These are phyloP conservation scores for Flaveria robusta DNA, from an alignment of 129 eudicot species.

Conservation along the genomic window DNA sequence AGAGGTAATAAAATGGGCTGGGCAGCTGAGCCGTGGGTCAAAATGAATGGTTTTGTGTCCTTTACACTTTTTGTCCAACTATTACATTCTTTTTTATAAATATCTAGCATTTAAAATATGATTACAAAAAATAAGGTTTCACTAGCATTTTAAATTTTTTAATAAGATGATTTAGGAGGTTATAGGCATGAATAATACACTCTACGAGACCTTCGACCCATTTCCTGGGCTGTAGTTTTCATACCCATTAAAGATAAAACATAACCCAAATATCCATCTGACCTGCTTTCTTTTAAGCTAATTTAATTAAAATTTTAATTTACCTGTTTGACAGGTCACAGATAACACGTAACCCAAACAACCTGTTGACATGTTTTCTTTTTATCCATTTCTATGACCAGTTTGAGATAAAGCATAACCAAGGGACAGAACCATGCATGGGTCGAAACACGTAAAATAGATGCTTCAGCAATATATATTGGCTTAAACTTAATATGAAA, in stretches of 20 bases:
- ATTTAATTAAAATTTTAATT: not conserved
- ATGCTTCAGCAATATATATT: not conserved
- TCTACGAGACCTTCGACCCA: not conserved
- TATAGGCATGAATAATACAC: not conserved
- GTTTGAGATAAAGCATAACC: not conserved
- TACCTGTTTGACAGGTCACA: not conserved
- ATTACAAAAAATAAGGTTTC: conserved; percentile 1
- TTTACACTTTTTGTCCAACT: not conserved
- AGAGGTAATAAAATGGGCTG: not conserved
- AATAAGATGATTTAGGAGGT: not conserved
- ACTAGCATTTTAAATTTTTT: not conserved
- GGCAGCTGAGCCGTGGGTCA: not conserved
- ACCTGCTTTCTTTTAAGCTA: conserved; percentile 5
- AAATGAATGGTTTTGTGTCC: not conserved
- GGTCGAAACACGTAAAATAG: not conserved
- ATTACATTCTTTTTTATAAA: not conserved
- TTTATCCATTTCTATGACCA: not conserved
- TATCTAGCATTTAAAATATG: not conserved
- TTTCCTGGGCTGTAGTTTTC: not conserved
- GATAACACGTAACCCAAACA: not conserved
- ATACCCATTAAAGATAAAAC: not conserved
- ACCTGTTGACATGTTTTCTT: not conserved
- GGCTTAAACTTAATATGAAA: not conserved
- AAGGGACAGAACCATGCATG: not conserved
- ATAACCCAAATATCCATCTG: not conserved